Evolutionary conservation across 1,284 basidiomycete genomes (phyloP), one percentile per base, ranked within the genome.

Genomic region (Tilletia caries): DNA sequence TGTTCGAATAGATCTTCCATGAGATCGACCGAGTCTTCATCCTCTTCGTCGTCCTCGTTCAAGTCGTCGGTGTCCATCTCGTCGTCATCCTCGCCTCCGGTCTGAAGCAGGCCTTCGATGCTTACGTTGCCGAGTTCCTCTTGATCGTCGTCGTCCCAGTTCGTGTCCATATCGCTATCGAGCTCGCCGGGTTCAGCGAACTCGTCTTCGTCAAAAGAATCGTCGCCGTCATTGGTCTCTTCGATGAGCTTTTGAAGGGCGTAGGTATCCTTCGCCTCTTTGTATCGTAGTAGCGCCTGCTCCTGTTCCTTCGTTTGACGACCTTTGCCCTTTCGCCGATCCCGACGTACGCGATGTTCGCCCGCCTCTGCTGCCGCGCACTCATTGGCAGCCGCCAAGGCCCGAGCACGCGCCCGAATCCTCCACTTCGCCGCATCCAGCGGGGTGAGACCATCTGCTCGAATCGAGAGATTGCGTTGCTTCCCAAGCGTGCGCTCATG

Each of bases 361-460:
- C 77, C 79, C 2, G 73, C 67, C 18, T 67, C 70, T 1, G 67
- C 68, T n/a, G 77, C 77, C 23, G 76, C 77, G 6, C 48, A 65
- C 33, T 79, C 78, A 62, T 79, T 75, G 27, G 75, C 76, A 33
- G 73, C 72, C 6, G 65, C 73, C 66, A 78, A 69, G 46, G 71
- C 65, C 3, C 75, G 66, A 1, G 69, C 58, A 15, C 79, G 72
- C 29, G 76, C 76, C 34, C 73, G 74, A 34, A 74, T 65, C 20
- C 78, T 70, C 80, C 80, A 83, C 37, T 73, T 67, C 12, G 78
- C 80, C 13, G 80, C 77, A 64, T 83, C 80, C 4, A 74, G 66
- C n/a, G 70, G 73, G 23, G 78, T 72, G 6, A 83, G 70, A 3
- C 81, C 81, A 43, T 83, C 81, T 5, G 78, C 67, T 33, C 79